phyloP scores from a whole-genome alignment of 2,329 filamentous ascomycete species.

The Tolypocladium ovalisporum region DNA sequence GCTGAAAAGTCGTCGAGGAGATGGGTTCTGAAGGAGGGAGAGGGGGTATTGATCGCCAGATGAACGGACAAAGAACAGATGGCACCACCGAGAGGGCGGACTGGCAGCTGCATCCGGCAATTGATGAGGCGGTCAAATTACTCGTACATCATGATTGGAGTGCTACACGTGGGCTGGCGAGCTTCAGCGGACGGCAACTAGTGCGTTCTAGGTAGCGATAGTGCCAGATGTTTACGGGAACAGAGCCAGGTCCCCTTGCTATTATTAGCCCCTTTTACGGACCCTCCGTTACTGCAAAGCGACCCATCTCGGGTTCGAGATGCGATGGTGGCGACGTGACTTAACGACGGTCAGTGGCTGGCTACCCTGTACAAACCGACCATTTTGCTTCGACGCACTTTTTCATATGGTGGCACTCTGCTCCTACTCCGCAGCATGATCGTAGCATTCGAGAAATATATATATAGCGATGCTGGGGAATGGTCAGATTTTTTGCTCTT shows the following conservation, averaged over 20 bases:
- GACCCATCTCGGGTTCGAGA: background rate
- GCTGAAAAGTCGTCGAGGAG: background rate
- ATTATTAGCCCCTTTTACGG: background rate
- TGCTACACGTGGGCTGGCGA: background rate
- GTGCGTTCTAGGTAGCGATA: background rate
- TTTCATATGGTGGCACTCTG: too few species aligned
- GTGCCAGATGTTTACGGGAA: background rate
- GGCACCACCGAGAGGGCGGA: background rate
- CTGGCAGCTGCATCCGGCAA: background rate
- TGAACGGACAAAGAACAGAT: slow-evolving; percentile 4
- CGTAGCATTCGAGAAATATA: too few species aligned
- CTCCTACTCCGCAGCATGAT: too few species aligned
- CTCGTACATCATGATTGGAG: too few species aligned
- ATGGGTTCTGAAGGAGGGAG: background rate
- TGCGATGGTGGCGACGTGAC: background rate
- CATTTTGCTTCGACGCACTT: too few species aligned
- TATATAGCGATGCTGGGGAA: too few species aligned
- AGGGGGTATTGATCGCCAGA: background rate
- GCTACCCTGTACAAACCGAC: too few species aligned
- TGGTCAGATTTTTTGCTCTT: too few species aligned
- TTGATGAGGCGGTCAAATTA: background rate
- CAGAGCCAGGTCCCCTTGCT: background rate
- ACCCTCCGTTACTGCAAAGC: background rate
- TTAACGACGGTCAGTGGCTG: background rate
- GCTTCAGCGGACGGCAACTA: background rate